Evolutionary conservation across 768 basidiomycete species (phyloP).

Genomic region (Paxillus involutus): DNA sequence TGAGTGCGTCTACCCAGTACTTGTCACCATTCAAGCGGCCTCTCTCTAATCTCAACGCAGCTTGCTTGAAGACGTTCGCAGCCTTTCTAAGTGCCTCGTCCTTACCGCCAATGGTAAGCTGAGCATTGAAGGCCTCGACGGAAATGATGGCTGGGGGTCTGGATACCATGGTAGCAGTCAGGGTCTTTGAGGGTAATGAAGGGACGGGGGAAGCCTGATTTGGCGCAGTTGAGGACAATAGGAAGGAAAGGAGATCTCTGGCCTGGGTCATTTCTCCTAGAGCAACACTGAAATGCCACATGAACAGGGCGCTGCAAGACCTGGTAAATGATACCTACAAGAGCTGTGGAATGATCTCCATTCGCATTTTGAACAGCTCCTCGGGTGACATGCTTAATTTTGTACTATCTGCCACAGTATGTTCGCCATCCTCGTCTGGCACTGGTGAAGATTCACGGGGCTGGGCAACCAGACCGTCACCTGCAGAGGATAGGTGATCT

Average conservation of each 20-base stretch:
- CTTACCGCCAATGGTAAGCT: slow-evolving; percentile 74
- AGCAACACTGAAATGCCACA: slow-evolving; percentile 51
- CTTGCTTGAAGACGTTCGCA: slow-evolving; percentile 64
- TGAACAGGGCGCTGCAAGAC: slow-evolving; percentile 10
- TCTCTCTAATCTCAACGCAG: slow-evolving; percentile 68
- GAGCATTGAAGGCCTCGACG: slow-evolving; percentile 70
- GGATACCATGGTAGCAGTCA: slow-evolving; percentile 64
- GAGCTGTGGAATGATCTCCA: slow-evolving; percentile 68
- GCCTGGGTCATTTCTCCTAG: slow-evolving; percentile 80
- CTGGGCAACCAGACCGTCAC: slow-evolving; percentile 23
- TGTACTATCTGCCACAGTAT: slow-evolving; percentile 26
- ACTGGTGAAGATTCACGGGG: slow-evolving; percentile 25
- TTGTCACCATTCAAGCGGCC: slow-evolving; percentile 60
- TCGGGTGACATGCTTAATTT: slow-evolving; percentile 64
- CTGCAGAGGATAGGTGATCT: slow-evolving; percentile 23
- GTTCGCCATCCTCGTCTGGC: slow-evolving; percentile 28
- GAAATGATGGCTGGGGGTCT: slow-evolving; percentile 67
- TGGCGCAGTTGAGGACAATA: slow-evolving; percentile 46
- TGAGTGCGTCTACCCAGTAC: slow-evolving; percentile 83
- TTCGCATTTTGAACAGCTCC: slow-evolving; percentile 71
- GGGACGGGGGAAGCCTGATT: slow-evolving; percentile 31
- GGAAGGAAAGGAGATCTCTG: slow-evolving; percentile 61
- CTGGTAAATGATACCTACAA: slow-evolving; percentile 50
- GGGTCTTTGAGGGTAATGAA: slow-evolving; percentile 31
- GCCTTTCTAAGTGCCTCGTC: slow-evolving; percentile 79